These are phyloP conservation scores for Lactuca sativa DNA, from an alignment of 129 eudicot species.

Conservation along the genomic window DNA sequence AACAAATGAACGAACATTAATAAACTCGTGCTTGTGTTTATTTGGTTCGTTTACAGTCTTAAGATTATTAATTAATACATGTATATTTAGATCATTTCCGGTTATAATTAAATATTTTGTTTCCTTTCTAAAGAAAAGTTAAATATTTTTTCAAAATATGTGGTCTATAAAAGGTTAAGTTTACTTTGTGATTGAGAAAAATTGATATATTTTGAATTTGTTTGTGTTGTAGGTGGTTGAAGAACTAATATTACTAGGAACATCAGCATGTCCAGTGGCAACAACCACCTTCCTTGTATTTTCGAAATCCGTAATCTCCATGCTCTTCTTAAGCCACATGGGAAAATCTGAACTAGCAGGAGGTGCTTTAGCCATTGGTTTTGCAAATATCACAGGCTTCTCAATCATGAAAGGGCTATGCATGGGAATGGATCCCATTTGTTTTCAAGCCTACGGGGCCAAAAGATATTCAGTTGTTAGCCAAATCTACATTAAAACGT, in stretches of 20 bases:
- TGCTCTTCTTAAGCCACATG: constrained; percentile 69
- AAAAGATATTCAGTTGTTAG: constrained; percentile 45
- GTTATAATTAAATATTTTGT: too few species aligned
- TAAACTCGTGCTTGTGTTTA: too few species aligned
- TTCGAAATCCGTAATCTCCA: constrained; percentile 62
- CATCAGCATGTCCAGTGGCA: constrained; percentile 60
- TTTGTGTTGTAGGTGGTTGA: constrained; percentile 43
- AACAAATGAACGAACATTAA: too few species aligned
- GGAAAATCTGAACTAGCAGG: constrained; percentile 66
- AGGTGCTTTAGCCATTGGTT: constrained; percentile 68
- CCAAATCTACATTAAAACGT: constrained; percentile 59
- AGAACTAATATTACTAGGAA: constrained; percentile 48
- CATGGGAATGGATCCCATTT: constrained; percentile 85
- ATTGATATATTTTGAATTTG: neutral
- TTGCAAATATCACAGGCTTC: constrained; percentile 67
- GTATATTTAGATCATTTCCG: too few species aligned
- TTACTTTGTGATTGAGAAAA: constrained; percentile 3
- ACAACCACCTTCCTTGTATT: constrained; percentile 48
- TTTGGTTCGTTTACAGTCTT: too few species aligned
- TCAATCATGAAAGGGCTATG: constrained; percentile 80
- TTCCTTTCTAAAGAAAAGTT: too few species aligned
- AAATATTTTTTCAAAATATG: too few species aligned
- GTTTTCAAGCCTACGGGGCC: constrained; percentile 86
- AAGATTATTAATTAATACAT: too few species aligned
- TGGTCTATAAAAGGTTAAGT: neutral